Base-by-base conservation (phyloP, 495 filamentous ascomycete genomes). In the Xylaria intraflava region DNA sequence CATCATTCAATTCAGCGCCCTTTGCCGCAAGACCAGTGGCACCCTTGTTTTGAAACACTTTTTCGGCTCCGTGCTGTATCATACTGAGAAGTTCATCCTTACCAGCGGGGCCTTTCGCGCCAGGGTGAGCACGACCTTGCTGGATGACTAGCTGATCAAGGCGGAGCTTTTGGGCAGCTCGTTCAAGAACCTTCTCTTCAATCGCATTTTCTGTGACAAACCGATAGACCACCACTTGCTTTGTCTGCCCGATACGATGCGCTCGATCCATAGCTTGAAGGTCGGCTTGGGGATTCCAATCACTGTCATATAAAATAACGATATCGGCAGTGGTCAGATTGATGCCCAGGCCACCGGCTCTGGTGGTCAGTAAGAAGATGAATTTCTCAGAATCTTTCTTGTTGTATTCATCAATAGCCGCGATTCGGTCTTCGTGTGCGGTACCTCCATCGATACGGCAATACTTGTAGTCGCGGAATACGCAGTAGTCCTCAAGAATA, bases 211-310 rank as follows among this genome's bases (percentile, higher is more conserved):
- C 94, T 0, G 93, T 99, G 40, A 99, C 87, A 56, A 99, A 96
- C 51, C 93, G 81, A 72, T 93, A 99, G 1, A 97, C 93, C 29
- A 89, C 78, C 2, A 99, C 93, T 62, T 99, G 93, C 70, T 99
- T 99, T 1, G 89, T 99, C 70, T 99, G 93, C 41, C 93, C 93
- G 65, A 98, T 98, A 71, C 93, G 88, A 74, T 98, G 93, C 27
- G 93, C 93, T 58, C 93, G 87, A 57, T 98, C 93, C 93, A 98
- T 98, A 38, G 93, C 93, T 71, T 98, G 93, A 41, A 98, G 69
- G 82, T 99, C 93, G 14, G 93, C 93, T 69, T 99, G 93, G 6
- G 93, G 93, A 59, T 99, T 99, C 93, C 93, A 99, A 65, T 99
- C 93, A 66, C 90, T 96, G 66, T 99, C 93, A 64, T 90, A 99